phyloP scores from a whole-genome alignment of 805 yeast genomes.

The Wickerhamiella qilinensis region DNA sequence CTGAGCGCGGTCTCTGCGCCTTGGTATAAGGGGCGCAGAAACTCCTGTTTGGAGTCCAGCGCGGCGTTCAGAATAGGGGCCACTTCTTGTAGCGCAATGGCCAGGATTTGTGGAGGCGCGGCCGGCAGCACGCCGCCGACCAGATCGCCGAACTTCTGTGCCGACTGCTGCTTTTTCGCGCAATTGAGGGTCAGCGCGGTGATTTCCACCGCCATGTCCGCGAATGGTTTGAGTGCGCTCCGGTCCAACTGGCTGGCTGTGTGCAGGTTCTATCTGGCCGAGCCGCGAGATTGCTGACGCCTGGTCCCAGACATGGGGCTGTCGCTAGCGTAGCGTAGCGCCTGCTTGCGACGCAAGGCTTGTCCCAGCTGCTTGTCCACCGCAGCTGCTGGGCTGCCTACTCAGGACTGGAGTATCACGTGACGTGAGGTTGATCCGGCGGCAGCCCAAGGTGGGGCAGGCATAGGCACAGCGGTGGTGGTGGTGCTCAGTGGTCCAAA shows the following conservation, averaged over 20 bases:
- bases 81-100: conserved; percentile 23
- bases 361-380: no score
- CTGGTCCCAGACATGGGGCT: no score
- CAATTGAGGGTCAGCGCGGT: conserved; percentile 11
- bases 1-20: conserved; percentile 15
- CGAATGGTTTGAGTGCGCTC: neutral
- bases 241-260: neutral
- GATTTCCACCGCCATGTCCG: conserved; percentile 2
- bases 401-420: no score
- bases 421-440: no score
- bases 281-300: no score
- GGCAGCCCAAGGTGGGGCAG: no score
- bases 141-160: conserved; percentile 3
- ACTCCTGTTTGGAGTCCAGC: conserved; percentile 13
- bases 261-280: no score
- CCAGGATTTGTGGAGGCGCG: conserved; percentile 11
- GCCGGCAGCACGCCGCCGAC: conserved; percentile 1
- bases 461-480: no score
- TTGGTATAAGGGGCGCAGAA: conserved; percentile 15
- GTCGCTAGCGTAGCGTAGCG: no score
- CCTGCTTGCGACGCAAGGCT: no score
- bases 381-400: no score
- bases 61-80: conserved; percentile 22
- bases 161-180: conserved; percentile 8
- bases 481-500: no score